These are phyloP conservation scores for Niveomyces coronatus DNA, from an alignment of 2,329 filamentous ascomycete species.

Conservation along the genomic window DNA sequence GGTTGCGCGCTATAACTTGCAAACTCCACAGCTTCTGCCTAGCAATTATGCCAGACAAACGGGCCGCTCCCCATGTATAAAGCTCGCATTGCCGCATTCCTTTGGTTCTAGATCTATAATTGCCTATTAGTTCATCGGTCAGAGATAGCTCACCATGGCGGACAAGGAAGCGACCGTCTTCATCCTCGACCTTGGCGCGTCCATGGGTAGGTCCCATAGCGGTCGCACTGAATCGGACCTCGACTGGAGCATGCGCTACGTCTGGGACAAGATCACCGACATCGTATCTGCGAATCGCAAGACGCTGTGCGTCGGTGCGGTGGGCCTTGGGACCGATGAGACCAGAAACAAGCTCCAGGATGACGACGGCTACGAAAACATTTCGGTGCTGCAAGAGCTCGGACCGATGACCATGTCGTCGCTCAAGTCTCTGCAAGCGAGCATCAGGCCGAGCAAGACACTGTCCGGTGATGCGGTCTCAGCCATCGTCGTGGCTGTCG, in stretches of 20 bases:
- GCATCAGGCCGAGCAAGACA: slow-evolving; percentile 58
- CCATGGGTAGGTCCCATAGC: slow-evolving; percentile 66
- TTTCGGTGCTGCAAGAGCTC: slow-evolving; percentile 66
- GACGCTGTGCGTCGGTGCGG: slow-evolving; percentile 62
- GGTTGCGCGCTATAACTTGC: not conserved
- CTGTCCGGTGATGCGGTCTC: slow-evolving; percentile 75
- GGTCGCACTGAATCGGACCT: slow-evolving; percentile 71
- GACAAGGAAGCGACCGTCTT: slow-evolving; percentile 91
- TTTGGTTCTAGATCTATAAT: too few species aligned
- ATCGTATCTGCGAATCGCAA: slow-evolving; percentile 58
- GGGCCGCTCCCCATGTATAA: too few species aligned
- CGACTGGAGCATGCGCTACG: slow-evolving; percentile 80
- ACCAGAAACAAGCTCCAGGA: slow-evolving; percentile 59
- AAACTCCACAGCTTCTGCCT: slow-evolving; percentile 10
- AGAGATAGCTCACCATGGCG: slow-evolving; percentile 51
- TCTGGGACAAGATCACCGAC: slow-evolving; percentile 81
- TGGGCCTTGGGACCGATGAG: slow-evolving; percentile 73
- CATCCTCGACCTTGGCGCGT: slow-evolving; percentile 75
- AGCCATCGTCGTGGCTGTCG: slow-evolving; percentile 72
- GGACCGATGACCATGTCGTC: slow-evolving; percentile 53
- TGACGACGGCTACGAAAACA: slow-evolving; percentile 68
- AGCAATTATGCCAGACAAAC: slow-evolving; percentile 3
- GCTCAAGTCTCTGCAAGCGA: slow-evolving; percentile 51
- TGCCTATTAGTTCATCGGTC: not conserved
- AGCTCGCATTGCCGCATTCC: too few species aligned